A percentile compares a stretch with the other conserved stretches of the same genome.
phyloP scores from a whole-genome alignment of 1,139 yeast species.

The Saccharomycopsis hybrid region DNA sequence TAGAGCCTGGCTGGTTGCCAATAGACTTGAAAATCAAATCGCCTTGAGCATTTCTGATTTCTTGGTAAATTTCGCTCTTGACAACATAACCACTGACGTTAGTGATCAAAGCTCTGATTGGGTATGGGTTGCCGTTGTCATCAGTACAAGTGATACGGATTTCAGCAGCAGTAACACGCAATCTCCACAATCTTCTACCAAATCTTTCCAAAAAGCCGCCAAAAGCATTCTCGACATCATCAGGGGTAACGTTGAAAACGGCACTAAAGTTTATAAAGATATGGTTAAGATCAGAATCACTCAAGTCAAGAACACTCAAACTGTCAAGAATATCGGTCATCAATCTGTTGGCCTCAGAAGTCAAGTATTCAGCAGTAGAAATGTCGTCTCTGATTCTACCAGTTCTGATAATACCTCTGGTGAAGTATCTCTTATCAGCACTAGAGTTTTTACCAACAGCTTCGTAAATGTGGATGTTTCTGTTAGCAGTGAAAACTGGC shows the following conservation, averaged over 20 bases:
- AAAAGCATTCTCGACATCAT: slow-evolving; percentile 95
- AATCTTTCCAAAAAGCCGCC: slow-evolving; percentile 97
- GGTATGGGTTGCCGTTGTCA: slow-evolving; percentile 81
- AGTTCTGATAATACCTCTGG: slow-evolving; percentile 95
- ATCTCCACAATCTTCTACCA: slow-evolving; percentile 94
- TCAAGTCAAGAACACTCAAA: slow-evolving; percentile 87
- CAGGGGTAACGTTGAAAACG: slow-evolving; percentile 86
- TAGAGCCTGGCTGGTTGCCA: slow-evolving; percentile 81
- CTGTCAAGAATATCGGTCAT: slow-evolving; percentile 95
- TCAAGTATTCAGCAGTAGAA: slow-evolving; percentile 86
- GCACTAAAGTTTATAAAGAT: slow-evolving; percentile 95
- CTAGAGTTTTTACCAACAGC: slow-evolving; percentile 93
- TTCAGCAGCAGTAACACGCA: slow-evolving; percentile 96
- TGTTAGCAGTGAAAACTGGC: slow-evolving; percentile 93
- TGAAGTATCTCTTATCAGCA: slow-evolving; percentile 90
- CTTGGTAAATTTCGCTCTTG: slow-evolving; percentile 89
- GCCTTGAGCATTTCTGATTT: slow-evolving; percentile 83
- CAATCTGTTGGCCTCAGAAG: slow-evolving; percentile 91
- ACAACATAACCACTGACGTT: slow-evolving; percentile 97
- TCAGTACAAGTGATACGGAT: slow-evolving; percentile 93
- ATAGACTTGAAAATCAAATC: slow-evolving; percentile 96
- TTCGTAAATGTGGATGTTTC: slow-evolving; percentile 95
- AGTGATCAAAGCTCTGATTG: slow-evolving; percentile 91
- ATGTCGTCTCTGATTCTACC: slow-evolving; percentile 92
- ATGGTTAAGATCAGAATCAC: slow-evolving; percentile 93